phyloP scores from a whole-genome alignment of 2,329 filamentous ascomycete species.

The Diatrype stigma region DNA sequence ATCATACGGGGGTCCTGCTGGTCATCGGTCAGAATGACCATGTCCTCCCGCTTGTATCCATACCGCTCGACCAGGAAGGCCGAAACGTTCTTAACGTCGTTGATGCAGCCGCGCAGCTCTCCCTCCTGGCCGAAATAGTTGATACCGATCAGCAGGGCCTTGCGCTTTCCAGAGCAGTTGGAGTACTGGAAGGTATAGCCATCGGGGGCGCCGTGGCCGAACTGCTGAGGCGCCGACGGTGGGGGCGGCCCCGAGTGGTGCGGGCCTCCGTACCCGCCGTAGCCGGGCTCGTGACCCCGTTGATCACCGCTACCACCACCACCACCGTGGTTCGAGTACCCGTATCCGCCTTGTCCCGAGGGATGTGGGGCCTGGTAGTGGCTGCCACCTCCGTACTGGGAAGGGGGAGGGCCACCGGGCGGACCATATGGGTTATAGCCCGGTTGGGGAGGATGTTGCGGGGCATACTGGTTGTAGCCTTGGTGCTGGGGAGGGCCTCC shows the following conservation, averaged over 20 bases:
- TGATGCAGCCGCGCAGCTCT: slow-evolving; percentile 74
- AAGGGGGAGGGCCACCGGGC: slow-evolving; percentile 7
- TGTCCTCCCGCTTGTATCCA: slow-evolving; percentile 71
- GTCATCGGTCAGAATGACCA: slow-evolving; percentile 76
- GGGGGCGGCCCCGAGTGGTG: slow-evolving; percentile 37
- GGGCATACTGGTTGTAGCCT: slow-evolving; percentile 21
- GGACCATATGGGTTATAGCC: slow-evolving; percentile 10
- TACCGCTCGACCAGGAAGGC: slow-evolving; percentile 64
- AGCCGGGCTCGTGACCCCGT: neutral
- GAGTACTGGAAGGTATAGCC: slow-evolving; percentile 74
- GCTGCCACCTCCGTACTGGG: slow-evolving; percentile 12
- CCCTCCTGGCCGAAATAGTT: slow-evolving; percentile 74
- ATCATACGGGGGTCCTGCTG: slow-evolving; percentile 64
- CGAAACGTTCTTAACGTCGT: slow-evolving; percentile 75
- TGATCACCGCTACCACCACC: slow-evolving; percentile 4
- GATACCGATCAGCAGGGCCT: slow-evolving; percentile 73
- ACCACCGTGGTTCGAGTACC: slow-evolving; percentile 34
- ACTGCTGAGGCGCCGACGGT: slow-evolving; percentile 49
- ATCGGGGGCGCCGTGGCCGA: slow-evolving; percentile 64
- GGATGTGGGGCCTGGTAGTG: slow-evolving; percentile 29
- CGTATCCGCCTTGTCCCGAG: slow-evolving; percentile 40
- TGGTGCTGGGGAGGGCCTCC: slow-evolving; percentile 23
- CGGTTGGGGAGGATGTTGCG: slow-evolving; percentile 12
- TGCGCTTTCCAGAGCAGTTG: slow-evolving; percentile 67
- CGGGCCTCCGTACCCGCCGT: slow-evolving; percentile 23